Evolutionary conservation across 192 early-diverging fungal species (phyloP).

Genomic region (Coemansia pectinata): DNA sequence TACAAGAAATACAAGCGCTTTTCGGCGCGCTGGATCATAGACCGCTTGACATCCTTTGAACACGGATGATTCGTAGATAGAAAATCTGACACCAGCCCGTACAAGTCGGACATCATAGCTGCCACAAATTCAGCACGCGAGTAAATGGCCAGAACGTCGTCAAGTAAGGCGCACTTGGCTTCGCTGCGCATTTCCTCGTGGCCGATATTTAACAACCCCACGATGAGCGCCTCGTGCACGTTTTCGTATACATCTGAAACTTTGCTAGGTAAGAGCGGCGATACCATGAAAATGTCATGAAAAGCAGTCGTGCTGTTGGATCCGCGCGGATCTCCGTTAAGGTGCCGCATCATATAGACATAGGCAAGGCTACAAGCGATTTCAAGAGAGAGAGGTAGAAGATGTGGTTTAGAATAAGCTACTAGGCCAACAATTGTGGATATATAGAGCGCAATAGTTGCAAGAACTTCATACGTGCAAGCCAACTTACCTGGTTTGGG

Average conservation of each 20-base stretch:
- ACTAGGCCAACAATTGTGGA: neutral
- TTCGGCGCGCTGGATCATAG: conserved; percentile 15
- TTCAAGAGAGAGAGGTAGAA: neutral
- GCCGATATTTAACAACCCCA: conserved; percentile 24
- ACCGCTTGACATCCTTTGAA: neutral
- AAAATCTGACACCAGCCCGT: conserved; percentile 18
- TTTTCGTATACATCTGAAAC: conserved; percentile 32
- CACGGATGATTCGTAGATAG: neutral
- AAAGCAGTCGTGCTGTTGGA: conserved; percentile 18
- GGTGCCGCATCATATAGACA: conserved; percentile 48
- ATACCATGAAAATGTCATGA: conserved; percentile 12
- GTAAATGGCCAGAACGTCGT: conserved; percentile 32
- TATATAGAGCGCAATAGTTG: neutral
- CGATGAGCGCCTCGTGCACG: conserved; percentile 27
- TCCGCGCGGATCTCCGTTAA: conserved; percentile 35
- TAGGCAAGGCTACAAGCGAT: conserved; percentile 30
- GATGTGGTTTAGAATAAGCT: neutral
- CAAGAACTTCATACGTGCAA: neutral
- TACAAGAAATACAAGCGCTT: conserved; percentile 35
- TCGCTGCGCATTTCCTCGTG: conserved; percentile 18
- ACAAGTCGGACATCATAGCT: conserved; percentile 38
- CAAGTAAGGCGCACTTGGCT: conserved; percentile 25
- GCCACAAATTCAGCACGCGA: conserved; percentile 14
- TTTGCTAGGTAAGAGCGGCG: conserved; percentile 29
- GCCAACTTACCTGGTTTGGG: conserved; percentile 23